Conservation (phyloP, 495 filamentous ascomycete genomes). For the Glutinoglossum americanum region DNA sequence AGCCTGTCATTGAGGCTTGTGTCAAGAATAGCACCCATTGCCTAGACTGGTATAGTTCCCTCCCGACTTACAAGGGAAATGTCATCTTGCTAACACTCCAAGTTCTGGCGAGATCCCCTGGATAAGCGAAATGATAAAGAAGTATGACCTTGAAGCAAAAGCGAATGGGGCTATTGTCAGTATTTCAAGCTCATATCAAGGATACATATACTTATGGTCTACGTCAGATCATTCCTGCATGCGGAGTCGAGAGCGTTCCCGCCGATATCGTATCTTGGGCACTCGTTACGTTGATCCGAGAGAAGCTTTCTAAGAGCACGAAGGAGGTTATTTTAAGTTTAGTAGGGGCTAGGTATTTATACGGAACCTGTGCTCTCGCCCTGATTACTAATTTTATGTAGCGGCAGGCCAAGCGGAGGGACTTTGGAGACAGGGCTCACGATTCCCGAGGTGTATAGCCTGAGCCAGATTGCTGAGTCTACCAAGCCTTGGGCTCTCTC, state of each 20-base stretch:
- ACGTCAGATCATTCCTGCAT: constrained; percentile 55
- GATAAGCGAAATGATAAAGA: constrained; percentile 54
- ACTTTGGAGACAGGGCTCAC: background rate
- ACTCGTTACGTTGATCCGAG: constrained; percentile 40
- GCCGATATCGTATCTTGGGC: constrained; percentile 59
- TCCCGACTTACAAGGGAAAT: constrained; percentile 1
- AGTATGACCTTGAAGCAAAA: constrained; percentile 58
- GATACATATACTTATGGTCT: background rate
- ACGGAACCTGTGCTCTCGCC: background rate
- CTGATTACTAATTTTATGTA: background rate
- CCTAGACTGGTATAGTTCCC: constrained; percentile 34
- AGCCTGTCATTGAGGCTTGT: constrained; percentile 70
- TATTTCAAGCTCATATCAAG: background rate
- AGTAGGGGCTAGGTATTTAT: background rate
- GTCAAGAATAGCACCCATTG: constrained; percentile 78
- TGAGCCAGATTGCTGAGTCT: constrained; percentile 5
- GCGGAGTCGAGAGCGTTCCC: constrained; percentile 69
- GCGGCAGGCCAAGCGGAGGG: constrained; percentile 1
- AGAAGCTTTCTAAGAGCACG: constrained; percentile 21
- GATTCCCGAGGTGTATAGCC: background rate
- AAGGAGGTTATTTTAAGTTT: constrained; percentile 9
- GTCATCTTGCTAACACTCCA: background rate
- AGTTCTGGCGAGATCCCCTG: constrained; percentile 73
- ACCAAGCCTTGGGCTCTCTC: constrained; percentile 43
- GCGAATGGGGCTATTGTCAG: constrained; percentile 49